A percentile compares a stretch with the other conserved stretches of the same genome.
Evolutionary conservation across 2,329 filamentous ascomycete genomes (phyloP).

Genomic region (Graphilbum sp.): DNA sequence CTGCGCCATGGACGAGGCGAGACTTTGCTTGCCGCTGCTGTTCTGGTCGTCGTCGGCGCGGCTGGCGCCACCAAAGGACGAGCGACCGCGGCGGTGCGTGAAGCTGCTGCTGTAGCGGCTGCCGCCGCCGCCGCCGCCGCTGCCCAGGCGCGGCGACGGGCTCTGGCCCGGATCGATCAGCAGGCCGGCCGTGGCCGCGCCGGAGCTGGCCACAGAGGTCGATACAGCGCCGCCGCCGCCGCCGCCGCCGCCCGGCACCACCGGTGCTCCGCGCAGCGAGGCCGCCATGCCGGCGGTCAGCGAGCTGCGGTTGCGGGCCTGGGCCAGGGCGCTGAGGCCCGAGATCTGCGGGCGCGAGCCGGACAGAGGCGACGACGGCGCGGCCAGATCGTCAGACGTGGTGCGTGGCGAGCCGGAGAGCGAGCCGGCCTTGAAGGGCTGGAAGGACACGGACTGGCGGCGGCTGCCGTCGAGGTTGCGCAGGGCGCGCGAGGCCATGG

Average conservation of each 20-base stretch:
- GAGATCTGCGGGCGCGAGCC: slow-evolving; percentile 32
- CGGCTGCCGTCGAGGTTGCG: slow-evolving; percentile 40
- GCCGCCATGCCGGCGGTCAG: slow-evolving; percentile 61
- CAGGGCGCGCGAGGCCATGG: slow-evolving; percentile 12
- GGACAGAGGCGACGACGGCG: slow-evolving; percentile 32
- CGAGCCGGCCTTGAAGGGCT: slow-evolving; percentile 91
- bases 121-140: slow-evolving; percentile 30
- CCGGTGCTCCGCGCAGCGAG: slow-evolving; percentile 49
- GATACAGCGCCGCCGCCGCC: slow-evolving; percentile 19
- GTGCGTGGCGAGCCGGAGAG: slow-evolving; percentile 69
- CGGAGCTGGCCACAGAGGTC: slow-evolving; percentile 7
- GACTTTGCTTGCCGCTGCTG: slow-evolving; percentile 67
- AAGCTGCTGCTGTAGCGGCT: slow-evolving; percentile 90
- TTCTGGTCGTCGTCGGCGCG: slow-evolving; percentile 55
- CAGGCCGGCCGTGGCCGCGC: not conserved
- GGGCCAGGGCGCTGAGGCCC: slow-evolving; percentile 31
- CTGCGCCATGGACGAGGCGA: slow-evolving; percentile 50
- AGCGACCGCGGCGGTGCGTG: slow-evolving; percentile 62
- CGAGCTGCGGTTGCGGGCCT: slow-evolving; percentile 53
- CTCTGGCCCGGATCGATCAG: slow-evolving; percentile 41
- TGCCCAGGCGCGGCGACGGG: slow-evolving; percentile 59
- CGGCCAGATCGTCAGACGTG: slow-evolving; percentile 25
- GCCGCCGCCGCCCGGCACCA: slow-evolving; percentile 11
- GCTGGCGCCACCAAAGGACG: slow-evolving; percentile 59
- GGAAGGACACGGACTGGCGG: slow-evolving; percentile 74